Conservation (phyloP, 2,329 filamentous ascomycete genomes). For the Dactylellina haptotyla region DNA sequence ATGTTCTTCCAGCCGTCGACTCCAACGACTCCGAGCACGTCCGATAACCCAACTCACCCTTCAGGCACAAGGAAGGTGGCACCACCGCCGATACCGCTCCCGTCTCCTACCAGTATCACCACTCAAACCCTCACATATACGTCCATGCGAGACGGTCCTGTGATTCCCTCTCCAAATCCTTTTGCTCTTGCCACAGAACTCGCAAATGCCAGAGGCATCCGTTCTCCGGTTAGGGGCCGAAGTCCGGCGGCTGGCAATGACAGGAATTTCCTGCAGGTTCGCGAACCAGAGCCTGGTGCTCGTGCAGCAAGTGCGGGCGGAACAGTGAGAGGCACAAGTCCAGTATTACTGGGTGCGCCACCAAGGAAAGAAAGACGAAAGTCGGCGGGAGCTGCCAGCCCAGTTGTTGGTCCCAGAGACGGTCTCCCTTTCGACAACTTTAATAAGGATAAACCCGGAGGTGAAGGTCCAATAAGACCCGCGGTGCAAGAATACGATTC, state of each 20-base stretch:
- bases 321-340: conserved; percentile 48
- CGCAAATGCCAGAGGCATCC: conserved; percentile 52
- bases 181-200: conserved; percentile 51
- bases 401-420: conserved; percentile 43
- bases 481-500: conserved; percentile 50
- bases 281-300: conserved; percentile 47
- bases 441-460: conserved; percentile 10
- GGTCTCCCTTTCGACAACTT: conserved; percentile 41
- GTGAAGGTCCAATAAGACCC: conserved; percentile 45
- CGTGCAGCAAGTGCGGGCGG: conserved; percentile 47
- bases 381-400: conserved; percentile 42
- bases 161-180: conserved; percentile 50
- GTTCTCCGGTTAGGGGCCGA: conserved; percentile 54
- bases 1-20: conserved; percentile 54
- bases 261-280: conserved; percentile 52
- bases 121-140: conserved; percentile 52
- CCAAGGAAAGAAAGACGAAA: conserved; percentile 53
- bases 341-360: conserved; percentile 40
- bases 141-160: conserved; percentile 36
- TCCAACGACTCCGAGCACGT: conserved; percentile 49
- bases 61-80: conserved; percentile 50
- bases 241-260: conserved; percentile 49
- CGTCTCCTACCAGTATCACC: conserved; percentile 41
- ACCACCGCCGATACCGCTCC: conserved; percentile 46
- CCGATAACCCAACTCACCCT: conserved; percentile 47